Percentiles rank a stretch among this genome's conserved stretches.
Conservation (phyloP, 2,329 filamentous ascomycete genomes). For the Pseudomassariella vexata region DNA sequence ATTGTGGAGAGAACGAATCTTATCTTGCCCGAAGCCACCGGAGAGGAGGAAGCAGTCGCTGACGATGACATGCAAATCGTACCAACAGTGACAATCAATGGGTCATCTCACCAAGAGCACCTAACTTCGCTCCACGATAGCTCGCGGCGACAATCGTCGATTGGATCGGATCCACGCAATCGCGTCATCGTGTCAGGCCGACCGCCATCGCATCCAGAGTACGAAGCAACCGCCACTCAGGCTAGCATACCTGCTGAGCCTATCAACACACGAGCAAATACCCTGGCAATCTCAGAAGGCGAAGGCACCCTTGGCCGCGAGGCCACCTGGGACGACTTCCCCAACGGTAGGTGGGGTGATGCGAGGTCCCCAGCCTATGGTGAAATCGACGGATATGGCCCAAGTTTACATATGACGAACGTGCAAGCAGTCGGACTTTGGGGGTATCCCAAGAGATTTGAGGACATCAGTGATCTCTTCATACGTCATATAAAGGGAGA, state of each 20-base stretch:
- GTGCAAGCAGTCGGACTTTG: constrained; percentile 77
- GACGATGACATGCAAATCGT: constrained; percentile 39
- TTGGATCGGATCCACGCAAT: constrained; percentile 82
- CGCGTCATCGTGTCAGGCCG: constrained; percentile 72
- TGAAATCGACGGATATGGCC: constrained; percentile 96
- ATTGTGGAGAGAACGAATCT: constrained; percentile 82
- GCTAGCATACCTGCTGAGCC: constrained; percentile 69
- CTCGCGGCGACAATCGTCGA: constrained; percentile 64
- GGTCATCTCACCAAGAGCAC: constrained; percentile 24
- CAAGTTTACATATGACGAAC: constrained; percentile 88
- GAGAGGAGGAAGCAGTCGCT: constrained; percentile 43
- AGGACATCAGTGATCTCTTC: constrained; percentile 78
- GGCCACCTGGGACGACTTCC: constrained; percentile 98
- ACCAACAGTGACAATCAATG: constrained; percentile 47
- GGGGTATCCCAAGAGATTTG: constrained; percentile 65
- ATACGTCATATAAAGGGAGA: constrained; percentile 74
- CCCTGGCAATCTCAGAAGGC: constrained; percentile 88
- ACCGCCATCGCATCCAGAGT: constrained; percentile 53
- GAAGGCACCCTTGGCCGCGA: constrained; percentile 84
- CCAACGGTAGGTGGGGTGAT: constrained; percentile 93
- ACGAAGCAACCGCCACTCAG: constrained; percentile 70
- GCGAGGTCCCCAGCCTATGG: constrained; percentile 89
- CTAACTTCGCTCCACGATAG: constrained; percentile 26
- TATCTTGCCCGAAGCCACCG: constrained; percentile 54
- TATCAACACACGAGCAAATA: constrained; percentile 75